Base-by-base conservation (phyloP, 164 flowering plant genomes). In the Vitis riparia region DNA sequence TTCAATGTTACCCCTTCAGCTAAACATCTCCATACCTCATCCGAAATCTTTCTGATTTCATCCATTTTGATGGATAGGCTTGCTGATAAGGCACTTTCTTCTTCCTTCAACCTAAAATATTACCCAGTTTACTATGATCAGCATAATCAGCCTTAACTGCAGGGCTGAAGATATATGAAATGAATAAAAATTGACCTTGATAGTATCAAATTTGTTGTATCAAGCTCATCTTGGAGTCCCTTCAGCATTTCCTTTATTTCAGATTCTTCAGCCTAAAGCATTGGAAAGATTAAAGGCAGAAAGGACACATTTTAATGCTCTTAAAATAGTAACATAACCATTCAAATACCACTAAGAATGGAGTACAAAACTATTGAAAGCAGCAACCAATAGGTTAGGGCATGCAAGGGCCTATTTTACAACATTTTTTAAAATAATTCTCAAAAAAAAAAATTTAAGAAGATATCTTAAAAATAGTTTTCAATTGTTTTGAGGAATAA, bases 241-340 rank as follows among this genome's bases (percentile, higher is more conserved):
- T 74, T 86, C 44, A 89, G 70, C 48, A 68, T 79, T 72, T 80
- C 91, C 76, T 88, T 88, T 66, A 84, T 79, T 76, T 88, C 88
- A 62, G 66, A 77, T 77, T 89, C 90, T 78, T 91, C 93, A 69
- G 90, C 92, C 98, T 94, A 73, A 56, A 78, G 19, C 53, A 74
- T 51, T 8, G 8, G 12, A 67, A 8, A 8, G 5, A 67, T 56
- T 3, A 29, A 7, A 55, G 9, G 53, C 12, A 8, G 27, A 23
- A 23, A 23, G 10, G 37, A 17, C 3, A 51, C 10, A 10, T 13
- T 11, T n/a, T 29, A 29, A 19, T 51, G 14, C 55, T 50, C 11
- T 3, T 15, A 2, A 13, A 23, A 23, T 23, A 23, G 27, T 23
- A 23, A 23, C 27, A 23, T 23, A 64, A 7, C 16, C 53, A 27